A percentile compares a stretch with the other conserved stretches of the same genome.
Evolutionary conservation across 2,329 filamentous ascomycete species (phyloP).

Genomic region (Xylariales sp.): DNA sequence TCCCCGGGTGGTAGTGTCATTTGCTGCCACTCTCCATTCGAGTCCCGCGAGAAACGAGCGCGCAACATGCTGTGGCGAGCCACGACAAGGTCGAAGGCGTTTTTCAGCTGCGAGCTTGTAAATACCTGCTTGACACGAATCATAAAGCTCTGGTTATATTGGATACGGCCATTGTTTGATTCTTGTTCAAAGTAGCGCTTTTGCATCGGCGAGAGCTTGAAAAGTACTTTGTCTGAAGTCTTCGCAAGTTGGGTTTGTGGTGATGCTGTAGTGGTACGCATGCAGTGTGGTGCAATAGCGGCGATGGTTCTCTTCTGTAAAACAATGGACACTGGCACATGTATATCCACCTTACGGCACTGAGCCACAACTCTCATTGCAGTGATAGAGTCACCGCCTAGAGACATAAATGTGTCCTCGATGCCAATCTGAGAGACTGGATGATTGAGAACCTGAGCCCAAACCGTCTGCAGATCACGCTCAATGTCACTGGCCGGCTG

Average conservation of each 20-base stretch:
- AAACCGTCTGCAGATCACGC: too few relatives aligned
- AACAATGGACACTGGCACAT: neutral
- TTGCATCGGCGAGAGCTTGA: slow-evolving; percentile 3
- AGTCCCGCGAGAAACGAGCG: slow-evolving; percentile 19
- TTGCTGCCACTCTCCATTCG: neutral
- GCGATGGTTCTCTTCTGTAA: neutral
- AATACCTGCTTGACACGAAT: neutral
- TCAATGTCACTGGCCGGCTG: too few relatives aligned
- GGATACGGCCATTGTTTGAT: too few relatives aligned
- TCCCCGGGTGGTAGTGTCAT: too few relatives aligned
- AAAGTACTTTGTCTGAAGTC: neutral
- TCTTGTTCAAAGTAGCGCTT: too few relatives aligned
- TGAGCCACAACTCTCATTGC: slow-evolving; percentile 14
- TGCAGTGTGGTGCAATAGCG: neutral
- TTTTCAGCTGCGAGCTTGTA: neutral
- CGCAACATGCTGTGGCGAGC: slow-evolving; percentile 23
- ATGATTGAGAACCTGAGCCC: slow-evolving; percentile 5
- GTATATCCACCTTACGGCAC: slow-evolving; percentile 1
- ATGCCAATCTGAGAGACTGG: neutral
- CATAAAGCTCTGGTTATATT: neutral
- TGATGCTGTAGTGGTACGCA: too few relatives aligned
- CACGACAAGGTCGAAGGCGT: neutral
- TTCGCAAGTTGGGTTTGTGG: neutral
- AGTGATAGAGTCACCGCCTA: slow-evolving; percentile 17
- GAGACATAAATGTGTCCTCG: slow-evolving; percentile 11